Base-by-base conservation (phyloP, 441 rosid genomes). In the Populus hybrid region DNA sequence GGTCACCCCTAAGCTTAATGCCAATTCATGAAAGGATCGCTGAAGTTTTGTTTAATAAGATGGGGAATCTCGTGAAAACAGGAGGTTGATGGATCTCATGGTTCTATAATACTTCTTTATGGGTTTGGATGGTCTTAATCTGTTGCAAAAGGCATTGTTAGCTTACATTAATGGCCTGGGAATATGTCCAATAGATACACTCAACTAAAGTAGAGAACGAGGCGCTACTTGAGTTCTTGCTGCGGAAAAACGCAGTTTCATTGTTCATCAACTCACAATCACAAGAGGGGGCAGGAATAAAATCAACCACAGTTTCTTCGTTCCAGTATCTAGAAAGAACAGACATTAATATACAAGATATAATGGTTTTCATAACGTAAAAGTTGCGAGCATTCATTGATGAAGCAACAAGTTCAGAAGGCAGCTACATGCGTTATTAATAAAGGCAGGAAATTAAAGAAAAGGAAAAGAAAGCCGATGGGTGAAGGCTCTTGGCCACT, bases 401-500 rank as follows among this genome's bases (percentile, higher is more conserved):
- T 16, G 73, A 70, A 76, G 74, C 74, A 64, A 72, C 38, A 36
- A 46, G 70, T 74, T 73, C 75, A 74, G 16, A 70, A 57, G 80
- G 81, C 64, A 42, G 74, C 79, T 50, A 67, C 65, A 77, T 46
- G 76, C 78, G 53, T 84, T 81, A 70, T 57, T 42, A 53, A 11
- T 57, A 53, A n/a, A 20, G 21, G 36, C 40, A 28, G 34, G 9
- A 65, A 53, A 63, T 20, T 14, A 46, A 4, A 46, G n/a, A 66
- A 68, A 38, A 72, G 9, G 61, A 23, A 20, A 63, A 65, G 78
- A 82, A 76, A 84, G 79, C 76, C 59, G 86, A 83, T 72, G 87
- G 82, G 85, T 67, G 76, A 81, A 88, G 88, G 88, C 83, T 86
- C 81, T 57, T 73, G 82, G 81, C 88, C 86, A 64, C 90, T 81